These are phyloP conservation scores for Fusarium udum DNA, from an alignment of 2,329 filamentous ascomycete species.

Conservation along the genomic window DNA sequence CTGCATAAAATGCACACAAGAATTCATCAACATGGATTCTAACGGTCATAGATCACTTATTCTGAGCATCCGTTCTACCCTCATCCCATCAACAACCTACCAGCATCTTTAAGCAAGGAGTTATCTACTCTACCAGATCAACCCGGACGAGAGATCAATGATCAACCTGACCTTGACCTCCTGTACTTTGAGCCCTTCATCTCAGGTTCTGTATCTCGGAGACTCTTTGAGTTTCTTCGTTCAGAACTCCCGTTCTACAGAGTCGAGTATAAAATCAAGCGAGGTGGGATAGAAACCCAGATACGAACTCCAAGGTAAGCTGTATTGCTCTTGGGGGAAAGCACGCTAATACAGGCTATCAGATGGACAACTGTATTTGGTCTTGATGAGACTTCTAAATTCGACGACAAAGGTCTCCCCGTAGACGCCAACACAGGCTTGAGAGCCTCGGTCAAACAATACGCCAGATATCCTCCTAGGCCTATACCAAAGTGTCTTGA, in stretches of 20 bases:
- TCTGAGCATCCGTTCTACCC: conserved; percentile 60
- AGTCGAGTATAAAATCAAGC: conserved; percentile 76
- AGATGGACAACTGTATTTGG: conserved; percentile 67
- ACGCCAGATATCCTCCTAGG: conserved; percentile 66
- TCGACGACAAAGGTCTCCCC: conserved; percentile 56
- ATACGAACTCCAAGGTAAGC: conserved; percentile 63
- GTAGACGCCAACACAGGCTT: conserved; percentile 55
- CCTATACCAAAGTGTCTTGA: conserved; percentile 78
- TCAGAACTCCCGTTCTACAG: conserved; percentile 79
- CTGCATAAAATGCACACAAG: background rate
- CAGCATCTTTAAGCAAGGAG: conserved; percentile 50
- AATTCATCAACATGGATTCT: background rate
- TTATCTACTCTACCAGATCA: conserved; percentile 59
- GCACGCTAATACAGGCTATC: background rate
- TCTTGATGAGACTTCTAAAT: conserved; percentile 69
- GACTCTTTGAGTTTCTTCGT: conserved; percentile 76
- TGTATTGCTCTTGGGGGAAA: background rate
- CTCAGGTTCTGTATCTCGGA: conserved; percentile 61
- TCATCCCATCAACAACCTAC: conserved; percentile 59
- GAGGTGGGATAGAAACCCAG: conserved; percentile 68
- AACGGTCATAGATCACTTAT: conserved; percentile 35
- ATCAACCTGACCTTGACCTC: conserved; percentile 76
- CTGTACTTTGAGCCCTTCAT: conserved; percentile 81
- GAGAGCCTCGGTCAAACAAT: conserved; percentile 62
- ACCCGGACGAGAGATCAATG: conserved; percentile 65